A percentile compares a stretch with the other conserved stretches of the same genome.
Evolutionary conservation across 2,329 filamentous ascomycete genomes (phyloP).

Genomic region (Aspergillus cejpii): DNA sequence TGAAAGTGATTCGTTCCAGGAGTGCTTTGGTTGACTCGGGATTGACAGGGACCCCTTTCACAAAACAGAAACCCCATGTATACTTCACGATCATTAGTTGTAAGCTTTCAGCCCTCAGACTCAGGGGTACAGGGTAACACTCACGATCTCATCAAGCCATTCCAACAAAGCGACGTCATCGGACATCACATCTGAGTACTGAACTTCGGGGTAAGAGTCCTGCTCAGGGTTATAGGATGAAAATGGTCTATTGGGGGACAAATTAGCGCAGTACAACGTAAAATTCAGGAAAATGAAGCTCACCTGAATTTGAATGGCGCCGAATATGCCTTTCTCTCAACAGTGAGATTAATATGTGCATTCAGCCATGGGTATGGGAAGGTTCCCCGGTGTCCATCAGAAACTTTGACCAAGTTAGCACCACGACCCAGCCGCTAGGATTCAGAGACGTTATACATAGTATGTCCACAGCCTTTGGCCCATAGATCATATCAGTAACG

Average conservation of each 20-base stretch:
- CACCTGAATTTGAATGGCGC: slow-evolving; percentile 17
- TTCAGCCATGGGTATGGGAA: slow-evolving; percentile 61
- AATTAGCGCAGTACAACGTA: neutral
- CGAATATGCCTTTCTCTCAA: slow-evolving; percentile 14
- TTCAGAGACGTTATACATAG: slow-evolving; percentile 41
- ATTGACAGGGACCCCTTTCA: slow-evolving; percentile 61
- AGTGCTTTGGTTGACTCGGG: slow-evolving; percentile 68
- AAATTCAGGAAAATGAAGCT: neutral
- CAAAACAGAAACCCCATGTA: slow-evolving; percentile 67
- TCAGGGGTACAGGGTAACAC: slow-evolving; percentile 6
- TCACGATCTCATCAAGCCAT: slow-evolving; percentile 57
- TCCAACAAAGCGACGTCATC: slow-evolving; percentile 51
- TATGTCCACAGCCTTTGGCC: slow-evolving; percentile 41
- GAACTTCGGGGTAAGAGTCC: slow-evolving; percentile 51
- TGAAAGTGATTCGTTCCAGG: slow-evolving; percentile 74
- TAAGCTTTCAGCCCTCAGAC: neutral
- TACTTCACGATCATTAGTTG: slow-evolving; percentile 44
- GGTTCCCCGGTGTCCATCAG: slow-evolving; percentile 60
- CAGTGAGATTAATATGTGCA: slow-evolving; percentile 37
- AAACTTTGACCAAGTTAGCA: slow-evolving; percentile 47
- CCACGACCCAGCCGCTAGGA: slow-evolving; percentile 4
- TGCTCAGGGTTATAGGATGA: slow-evolving; percentile 38
- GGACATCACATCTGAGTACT: slow-evolving; percentile 56
- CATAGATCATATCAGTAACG: slow-evolving; percentile 27
- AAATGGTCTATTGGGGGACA: slow-evolving; percentile 21